Evolutionary conservation across 495 filamentous ascomycete species (phyloP), one percentile per base, ranked within the genome.

Genomic region (Chaetomium tenue): DNA sequence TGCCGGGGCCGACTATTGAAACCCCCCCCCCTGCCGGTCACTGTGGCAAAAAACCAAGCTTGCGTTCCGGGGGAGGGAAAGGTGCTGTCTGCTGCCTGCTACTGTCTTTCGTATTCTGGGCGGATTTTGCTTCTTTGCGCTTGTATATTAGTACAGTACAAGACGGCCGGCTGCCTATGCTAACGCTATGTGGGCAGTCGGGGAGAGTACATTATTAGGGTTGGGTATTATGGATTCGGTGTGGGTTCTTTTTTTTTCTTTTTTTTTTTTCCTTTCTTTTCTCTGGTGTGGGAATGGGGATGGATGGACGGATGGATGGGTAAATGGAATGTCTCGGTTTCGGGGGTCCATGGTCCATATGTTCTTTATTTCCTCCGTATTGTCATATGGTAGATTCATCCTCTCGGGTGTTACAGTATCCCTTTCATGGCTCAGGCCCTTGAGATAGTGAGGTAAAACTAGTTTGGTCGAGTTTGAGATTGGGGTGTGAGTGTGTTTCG

Each of bases 1-100:
- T 30, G 82, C 89, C 11, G 82, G 81, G 39, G 83, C 79, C 25
- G 72, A 77, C 54, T 76, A 77, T 55, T 74, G 71, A 52, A n/a
- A n/a, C n/a, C 50, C 53, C 25, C 55, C 25, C 40, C 58, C n/a
- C 40, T 5, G 12, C 3, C 9, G 3, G 18, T 33, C 16, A 28
- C 37, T 52, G 46, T 9, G 16, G 8, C 18, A 37, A 20, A 37
- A 20, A 18, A 48, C 25, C 37, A 8, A 20, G 28, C 2, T 6
- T 18, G 39, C 52, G 3, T 26, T 16, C 16, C 46, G 42, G 56
- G 23, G 23, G 30, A 37, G 26, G n/a, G 28, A 6, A 30, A 30
- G 28, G 28, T 30, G 28, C n/a, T n/a, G n/a, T n/a, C n/a, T n/a
- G n/a, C n/a, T n/a, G n/a, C n/a, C n/a, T 30, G 28, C 28, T 30